Base-by-base conservation (phyloP, 2,329 filamentous ascomycete genomes). In the Fusarium buxicola region DNA sequence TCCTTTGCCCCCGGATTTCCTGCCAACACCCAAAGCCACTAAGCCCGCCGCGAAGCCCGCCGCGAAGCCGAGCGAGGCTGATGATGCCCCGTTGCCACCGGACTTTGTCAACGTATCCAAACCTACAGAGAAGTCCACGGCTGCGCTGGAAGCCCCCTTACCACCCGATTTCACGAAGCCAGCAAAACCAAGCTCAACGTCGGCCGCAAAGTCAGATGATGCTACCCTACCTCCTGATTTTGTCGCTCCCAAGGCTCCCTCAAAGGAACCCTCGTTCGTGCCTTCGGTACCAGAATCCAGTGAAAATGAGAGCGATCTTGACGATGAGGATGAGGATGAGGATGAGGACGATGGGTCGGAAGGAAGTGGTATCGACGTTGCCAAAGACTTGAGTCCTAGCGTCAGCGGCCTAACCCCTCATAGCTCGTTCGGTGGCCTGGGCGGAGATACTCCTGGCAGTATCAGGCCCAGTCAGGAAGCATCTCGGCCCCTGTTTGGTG, bases 341-440 rank as follows among this genome's bases (percentile, higher is more conserved):
- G 82, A 82, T 11, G 81, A 81, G 3, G 82, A 84, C 27, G 78
- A 78, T 32, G 81, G 71, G 7, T 82, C 78, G 0, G 84, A 86
- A 68, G 87, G 86, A 12, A 89, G 87, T 59, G 87, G 86, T 21
- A 80, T 89, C 44, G 87, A 89, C 72, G 83, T 89, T 40, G 82
- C 82, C n/a, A 86, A 88, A 68, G 86, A 89, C 45, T 74, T 89
- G 11, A 88, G 84, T 65, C 85, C 84, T 16, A 80, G 76, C 7
- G 79, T 80, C 12, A 77, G 76, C 48, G 77, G 76, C 32, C 66
- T 77, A 13, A 77, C 84, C 1, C 84, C 86, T 2, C 80, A 86
- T 59, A 86, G 84, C 65, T 89, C 87, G 0, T 89, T 88, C 67
- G 83, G 78, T 49, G 82, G 77, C 11, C 70, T 81, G 1, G 81